Percentiles rank a stretch among this genome's conserved stretches.
phyloP scores from a whole-genome alignment of 441 rosid genomes.

The Euphorbia celastroides region DNA sequence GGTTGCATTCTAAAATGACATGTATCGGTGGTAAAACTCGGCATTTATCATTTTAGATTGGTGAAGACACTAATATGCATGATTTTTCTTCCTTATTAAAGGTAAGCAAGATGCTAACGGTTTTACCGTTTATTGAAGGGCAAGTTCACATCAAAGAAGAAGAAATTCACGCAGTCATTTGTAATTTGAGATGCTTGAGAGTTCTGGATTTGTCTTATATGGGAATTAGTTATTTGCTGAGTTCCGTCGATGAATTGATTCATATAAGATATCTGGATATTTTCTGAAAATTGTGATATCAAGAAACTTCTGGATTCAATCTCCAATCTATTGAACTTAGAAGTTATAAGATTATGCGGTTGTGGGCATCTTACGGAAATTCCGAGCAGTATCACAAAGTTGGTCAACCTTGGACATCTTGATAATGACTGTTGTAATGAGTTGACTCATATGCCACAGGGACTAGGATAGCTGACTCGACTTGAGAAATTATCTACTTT shows the following conservation, averaged over 20 bases:
- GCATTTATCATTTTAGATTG: background rate
- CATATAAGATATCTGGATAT: background rate
- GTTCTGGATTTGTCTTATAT: background rate
- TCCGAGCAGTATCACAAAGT: background rate
- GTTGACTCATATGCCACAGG: conserved; percentile 22
- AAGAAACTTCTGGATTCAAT: background rate
- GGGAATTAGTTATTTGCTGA: background rate
- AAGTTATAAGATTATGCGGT: background rate
- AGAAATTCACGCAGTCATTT: background rate
- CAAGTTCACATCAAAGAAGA: too few species aligned
- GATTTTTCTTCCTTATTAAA: background rate
- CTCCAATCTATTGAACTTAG: background rate
- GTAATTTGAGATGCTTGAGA: background rate
- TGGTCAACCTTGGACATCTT: conserved; percentile 22
- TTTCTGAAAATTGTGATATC: background rate
- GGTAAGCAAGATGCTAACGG: background rate
- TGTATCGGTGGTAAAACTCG: background rate
- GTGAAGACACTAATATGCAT: background rate
- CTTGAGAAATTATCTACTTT: conserved; percentile 15
- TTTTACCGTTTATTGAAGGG: background rate
- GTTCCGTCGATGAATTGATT: background rate
- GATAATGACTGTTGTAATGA: background rate
- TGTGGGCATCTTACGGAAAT: background rate
- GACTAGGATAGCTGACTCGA: conserved; percentile 19
- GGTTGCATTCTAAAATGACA: too few species aligned